phyloP scores from a whole-genome alignment of 306 rosid genomes.

The Lagenaria siceraria region DNA sequence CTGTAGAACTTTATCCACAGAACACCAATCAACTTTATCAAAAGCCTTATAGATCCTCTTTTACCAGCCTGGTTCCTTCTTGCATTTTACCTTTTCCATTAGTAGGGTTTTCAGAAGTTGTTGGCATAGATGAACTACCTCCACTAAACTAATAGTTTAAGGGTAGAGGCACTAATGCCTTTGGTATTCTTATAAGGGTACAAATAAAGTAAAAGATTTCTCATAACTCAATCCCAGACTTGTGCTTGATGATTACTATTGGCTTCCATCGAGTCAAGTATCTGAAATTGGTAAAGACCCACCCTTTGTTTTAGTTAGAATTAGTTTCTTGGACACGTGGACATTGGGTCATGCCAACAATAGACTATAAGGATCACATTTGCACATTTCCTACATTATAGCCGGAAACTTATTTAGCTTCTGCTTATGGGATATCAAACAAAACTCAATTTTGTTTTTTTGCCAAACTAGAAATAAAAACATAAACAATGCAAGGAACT shows the following conservation, averaged over 20 bases:
- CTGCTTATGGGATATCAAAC: not conserved
- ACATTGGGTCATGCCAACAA: not conserved
- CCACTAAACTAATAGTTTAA: not conserved
- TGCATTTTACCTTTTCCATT: not conserved
- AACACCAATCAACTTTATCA: not conserved
- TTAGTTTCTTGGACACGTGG: no score
- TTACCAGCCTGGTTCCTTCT: not conserved
- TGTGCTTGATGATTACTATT: not conserved
- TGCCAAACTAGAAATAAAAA: not conserved
- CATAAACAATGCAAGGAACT: not conserved
- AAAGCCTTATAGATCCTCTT: not conserved
- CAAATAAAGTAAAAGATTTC: not conserved
- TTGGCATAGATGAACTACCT: not conserved
- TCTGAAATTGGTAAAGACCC: not conserved
- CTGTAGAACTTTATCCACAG: not conserved
- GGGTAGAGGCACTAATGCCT: not conserved
- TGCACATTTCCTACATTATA: not conserved
- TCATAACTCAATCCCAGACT: not conserved
- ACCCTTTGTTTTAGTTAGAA: not conserved
- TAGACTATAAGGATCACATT: not conserved
- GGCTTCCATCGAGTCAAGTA: not conserved
- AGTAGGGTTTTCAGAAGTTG: not conserved
- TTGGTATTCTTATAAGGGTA: not conserved
- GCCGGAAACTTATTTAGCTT: not conserved
- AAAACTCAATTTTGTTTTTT: not conserved